A percentile compares a stretch with the other conserved stretches of the same genome.
Conservation (phyloP, 495 filamentous ascomycete genomes). For the Chlorociboria aeruginascens region DNA sequence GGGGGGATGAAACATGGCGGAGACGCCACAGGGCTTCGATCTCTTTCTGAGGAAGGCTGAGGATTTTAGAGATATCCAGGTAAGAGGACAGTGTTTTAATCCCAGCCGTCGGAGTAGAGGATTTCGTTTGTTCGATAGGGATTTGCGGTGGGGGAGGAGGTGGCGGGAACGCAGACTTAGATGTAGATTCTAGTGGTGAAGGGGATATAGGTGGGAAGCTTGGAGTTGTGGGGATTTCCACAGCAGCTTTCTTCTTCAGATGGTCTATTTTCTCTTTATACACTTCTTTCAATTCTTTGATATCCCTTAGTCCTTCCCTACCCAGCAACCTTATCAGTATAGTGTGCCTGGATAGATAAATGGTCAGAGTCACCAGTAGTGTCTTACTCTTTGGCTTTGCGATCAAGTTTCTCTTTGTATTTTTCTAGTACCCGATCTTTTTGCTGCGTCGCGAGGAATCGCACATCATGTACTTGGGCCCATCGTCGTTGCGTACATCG, state of each 20-base stretch:
- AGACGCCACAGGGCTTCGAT: constrained; percentile 84
- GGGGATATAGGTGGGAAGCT: constrained; percentile 25
- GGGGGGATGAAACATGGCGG: constrained; percentile 57
- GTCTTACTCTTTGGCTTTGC: constrained; percentile 65
- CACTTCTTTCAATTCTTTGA: constrained; percentile 66
- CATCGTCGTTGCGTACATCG: constrained; percentile 55
- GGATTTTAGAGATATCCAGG: constrained; percentile 70
- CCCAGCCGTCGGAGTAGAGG: constrained; percentile 33
- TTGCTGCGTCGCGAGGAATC: constrained; percentile 64
- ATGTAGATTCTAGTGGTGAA: constrained; percentile 5
- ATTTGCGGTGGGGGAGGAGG: constrained; percentile 24
- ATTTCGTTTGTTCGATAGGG: constrained; percentile 20
- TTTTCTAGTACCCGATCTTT: constrained; percentile 58
- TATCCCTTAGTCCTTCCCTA: constrained; percentile 60
- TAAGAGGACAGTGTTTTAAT: constrained; percentile 75
- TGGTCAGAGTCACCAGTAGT: not conserved
- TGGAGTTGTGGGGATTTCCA: constrained; percentile 18
- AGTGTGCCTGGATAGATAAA: not conserved
- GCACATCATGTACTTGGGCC: constrained; percentile 87
- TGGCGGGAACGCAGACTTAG: constrained; percentile 13
- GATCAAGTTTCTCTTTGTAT: constrained; percentile 74
- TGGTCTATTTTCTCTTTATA: constrained; percentile 72
- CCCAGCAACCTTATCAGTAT: constrained; percentile 3
- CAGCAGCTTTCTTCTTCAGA: constrained; percentile 22
- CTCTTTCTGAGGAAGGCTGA: constrained; percentile 61